Base-by-base conservation (phyloP, 768 basidiomycete species). In the Candolleomyces efflorescens region DNA sequence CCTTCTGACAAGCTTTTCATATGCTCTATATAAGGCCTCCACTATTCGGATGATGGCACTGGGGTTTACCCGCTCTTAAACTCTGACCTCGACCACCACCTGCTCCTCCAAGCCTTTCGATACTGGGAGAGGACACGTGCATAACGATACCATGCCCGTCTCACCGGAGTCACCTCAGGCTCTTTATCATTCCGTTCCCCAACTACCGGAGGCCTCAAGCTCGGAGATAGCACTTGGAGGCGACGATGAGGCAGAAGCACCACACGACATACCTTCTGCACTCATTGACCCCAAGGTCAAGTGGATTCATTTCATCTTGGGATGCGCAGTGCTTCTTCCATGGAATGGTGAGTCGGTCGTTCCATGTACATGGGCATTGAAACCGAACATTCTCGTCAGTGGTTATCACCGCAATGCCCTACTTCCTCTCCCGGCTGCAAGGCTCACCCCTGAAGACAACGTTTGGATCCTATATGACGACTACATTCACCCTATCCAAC, bases 351-450 rank as follows among this genome's bases (percentile, higher is more conserved):
- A 67, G 80, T 67, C 15, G 56, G 24, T 10, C 7, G 37, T 47
- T 26, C 48, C 6, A 15, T 50, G 41, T 13, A 15, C 39, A 47
- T 50, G 24, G 12, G 13, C 22, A 36, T 24, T 24, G 24, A 51
- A 49, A 57, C 52, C 38, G 27, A 9, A 36, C 9, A 2, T 12
- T 7, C 3, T 47, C n/a, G n/a, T 20, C 57, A 96, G 94, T 86
- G 1, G 75, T 94, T 66, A 94, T 97, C 23, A 96, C 91, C 32
- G 92, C 89, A 0, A 86, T 86, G 48, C 86, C 93, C 0, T 92
- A 87, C 68, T 92, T 96, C 68, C 68, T 88, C 32, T 83, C 89
- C 0, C 78, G 90, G 55, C 70, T 96, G 38, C 78, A 73, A 10
- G 79, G 77, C 18, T 88, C 90, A 2, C 68, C 83, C 0, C 63